A percentile compares a stretch with the other conserved stretches of the same genome.
Conservation (phyloP, 2,329 filamentous ascomycete genomes). For the Ophiostoma australiae region DNA sequence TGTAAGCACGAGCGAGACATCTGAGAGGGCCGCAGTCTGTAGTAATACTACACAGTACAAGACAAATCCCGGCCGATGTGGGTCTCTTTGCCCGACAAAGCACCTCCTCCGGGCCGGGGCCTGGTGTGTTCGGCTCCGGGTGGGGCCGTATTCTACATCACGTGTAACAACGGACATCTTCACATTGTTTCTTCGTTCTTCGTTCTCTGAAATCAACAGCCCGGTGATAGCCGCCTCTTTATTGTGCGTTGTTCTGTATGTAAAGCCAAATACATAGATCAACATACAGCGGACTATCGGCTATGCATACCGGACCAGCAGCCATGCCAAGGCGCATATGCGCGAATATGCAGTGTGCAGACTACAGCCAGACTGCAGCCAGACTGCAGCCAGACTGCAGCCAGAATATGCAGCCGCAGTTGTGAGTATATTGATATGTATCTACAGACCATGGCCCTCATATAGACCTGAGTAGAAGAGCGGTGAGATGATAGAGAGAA, state of each 20-base stretch:
- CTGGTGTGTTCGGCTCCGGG: not conserved
- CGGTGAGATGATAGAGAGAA: not conserved
- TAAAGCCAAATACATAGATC: not conserved
- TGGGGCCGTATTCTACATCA: not conserved
- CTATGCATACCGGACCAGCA: not conserved
- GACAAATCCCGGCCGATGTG: not conserved
- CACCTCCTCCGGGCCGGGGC: not conserved
- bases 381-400: not conserved
- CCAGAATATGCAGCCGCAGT: not conserved
- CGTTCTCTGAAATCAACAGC: not conserved
- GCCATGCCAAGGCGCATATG: slow-evolving; percentile 1
- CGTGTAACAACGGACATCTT: not conserved
- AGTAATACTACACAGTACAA: not conserved
- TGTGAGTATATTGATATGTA: not conserved
- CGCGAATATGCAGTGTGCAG: not conserved
- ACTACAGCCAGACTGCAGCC: too few relatives aligned
- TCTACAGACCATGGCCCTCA: not conserved
- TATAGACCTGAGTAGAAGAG: not conserved
- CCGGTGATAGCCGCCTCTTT: not conserved
- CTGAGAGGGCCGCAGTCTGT: too few relatives aligned
- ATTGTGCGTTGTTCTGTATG: not conserved
- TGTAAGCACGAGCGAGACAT: not conserved
- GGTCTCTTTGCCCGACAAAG: not conserved
- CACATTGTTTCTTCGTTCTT: not conserved
- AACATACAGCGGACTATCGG: not conserved